Percentiles rank a stretch among this genome's conserved stretches.
These are phyloP conservation scores for Trichoderma erinaceum DNA, from an alignment of 495 filamentous ascomycete species.

Conservation along the genomic window DNA sequence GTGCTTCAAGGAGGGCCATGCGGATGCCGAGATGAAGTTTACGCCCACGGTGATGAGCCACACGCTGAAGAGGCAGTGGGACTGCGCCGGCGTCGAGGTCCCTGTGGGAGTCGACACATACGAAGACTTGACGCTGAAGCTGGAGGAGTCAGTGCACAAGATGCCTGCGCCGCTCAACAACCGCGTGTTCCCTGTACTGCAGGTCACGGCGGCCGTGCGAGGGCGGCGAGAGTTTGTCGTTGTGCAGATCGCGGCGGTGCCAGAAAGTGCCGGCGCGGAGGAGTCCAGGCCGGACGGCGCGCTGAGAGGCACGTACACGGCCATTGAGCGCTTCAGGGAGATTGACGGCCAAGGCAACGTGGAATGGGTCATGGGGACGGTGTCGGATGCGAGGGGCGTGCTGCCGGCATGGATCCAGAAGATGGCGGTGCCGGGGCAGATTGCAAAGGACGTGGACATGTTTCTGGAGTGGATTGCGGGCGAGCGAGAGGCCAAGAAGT, in stretches of 20 bases:
- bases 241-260: slow-evolving; percentile 14
- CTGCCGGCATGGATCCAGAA: slow-evolving; percentile 66
- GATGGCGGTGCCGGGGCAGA: slow-evolving; percentile 54
- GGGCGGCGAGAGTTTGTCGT: slow-evolving; percentile 17
- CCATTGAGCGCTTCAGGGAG: slow-evolving; percentile 53
- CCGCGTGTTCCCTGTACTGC: slow-evolving; percentile 51
- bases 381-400: slow-evolving; percentile 60
- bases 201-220: slow-evolving; percentile 31
- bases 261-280: slow-evolving; percentile 11
- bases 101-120: slow-evolving; percentile 34
- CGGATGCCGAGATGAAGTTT: slow-evolving; percentile 61
- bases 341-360: slow-evolving; percentile 31
- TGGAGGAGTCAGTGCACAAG: slow-evolving; percentile 45
- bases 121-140: slow-evolving; percentile 46
- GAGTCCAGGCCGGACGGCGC: slow-evolving; percentile 37
- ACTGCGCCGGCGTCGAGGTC: slow-evolving; percentile 34
- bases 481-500: slow-evolving; percentile 27
- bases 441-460: slow-evolving; percentile 66
- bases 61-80: slow-evolving; percentile 49
- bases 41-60: slow-evolving; percentile 61
- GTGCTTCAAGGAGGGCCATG: slow-evolving; percentile 56
- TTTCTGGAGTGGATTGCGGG: slow-evolving; percentile 56
- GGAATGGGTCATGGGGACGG: slow-evolving; percentile 65
- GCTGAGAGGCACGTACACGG: slow-evolving; percentile 51
- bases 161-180: slow-evolving; percentile 46